phyloP scores from a whole-genome alignment of 2,329 filamentous ascomycete species.

The Parastagonospora nodorum region DNA sequence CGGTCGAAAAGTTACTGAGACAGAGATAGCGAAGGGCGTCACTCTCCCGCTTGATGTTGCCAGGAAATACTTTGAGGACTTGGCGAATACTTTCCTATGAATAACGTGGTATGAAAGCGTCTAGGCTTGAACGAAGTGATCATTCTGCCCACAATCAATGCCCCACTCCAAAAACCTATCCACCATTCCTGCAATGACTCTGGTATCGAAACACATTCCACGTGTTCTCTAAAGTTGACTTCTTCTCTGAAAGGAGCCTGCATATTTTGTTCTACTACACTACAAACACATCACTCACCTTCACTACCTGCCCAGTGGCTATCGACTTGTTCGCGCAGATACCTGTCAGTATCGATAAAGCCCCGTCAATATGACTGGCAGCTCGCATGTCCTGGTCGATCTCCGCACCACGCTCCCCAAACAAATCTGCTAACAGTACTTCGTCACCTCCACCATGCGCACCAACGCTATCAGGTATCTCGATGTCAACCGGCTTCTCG shows the following conservation, averaged over 20 bases:
- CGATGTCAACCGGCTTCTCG: conserved; percentile 61
- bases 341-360: conserved; percentile 63
- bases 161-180: too few relatives aligned
- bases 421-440: conserved; percentile 62
- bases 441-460: conserved; percentile 66
- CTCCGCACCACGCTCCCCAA: conserved; percentile 59
- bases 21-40: conserved; percentile 17
- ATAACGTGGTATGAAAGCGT: not conserved
- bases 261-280: conserved; percentile 4
- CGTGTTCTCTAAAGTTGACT: too few relatives aligned
- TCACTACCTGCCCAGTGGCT: conserved; percentile 61
- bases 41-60: conserved; percentile 23
- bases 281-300: conserved; percentile 56
- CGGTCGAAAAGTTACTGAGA: conserved; percentile 14
- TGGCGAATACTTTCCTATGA: conserved; percentile 36
- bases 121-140: too few relatives aligned
- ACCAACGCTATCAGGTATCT: conserved; percentile 58
- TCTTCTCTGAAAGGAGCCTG: too few relatives aligned
- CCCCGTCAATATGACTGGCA: conserved; percentile 64
- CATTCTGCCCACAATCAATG: too few relatives aligned
- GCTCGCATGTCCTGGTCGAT: conserved; percentile 55
- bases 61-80: conserved; percentile 36
- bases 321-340: conserved; percentile 65
- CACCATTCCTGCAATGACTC: too few relatives aligned
- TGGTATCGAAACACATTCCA: too few relatives aligned